phyloP scores from a whole-genome alignment of 129 eudicot species.

The Artemisia argyi region DNA sequence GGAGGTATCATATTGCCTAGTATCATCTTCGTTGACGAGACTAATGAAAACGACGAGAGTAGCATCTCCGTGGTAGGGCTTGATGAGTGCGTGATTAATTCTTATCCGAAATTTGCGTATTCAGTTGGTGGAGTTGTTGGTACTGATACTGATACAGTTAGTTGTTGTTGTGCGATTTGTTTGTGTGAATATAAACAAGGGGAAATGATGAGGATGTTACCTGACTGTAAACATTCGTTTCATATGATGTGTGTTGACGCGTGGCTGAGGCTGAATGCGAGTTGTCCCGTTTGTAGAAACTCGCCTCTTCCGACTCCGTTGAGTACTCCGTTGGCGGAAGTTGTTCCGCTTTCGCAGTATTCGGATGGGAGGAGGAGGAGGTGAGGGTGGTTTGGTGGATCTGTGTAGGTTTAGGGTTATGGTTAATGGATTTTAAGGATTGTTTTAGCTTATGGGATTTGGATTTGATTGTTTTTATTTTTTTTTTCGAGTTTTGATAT shows the following conservation, averaged over 20 bases:
- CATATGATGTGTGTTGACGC: slow-evolving; percentile 79
- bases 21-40: slow-evolving; percentile 80
- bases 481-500: no score
- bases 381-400: slow-evolving; percentile 18
- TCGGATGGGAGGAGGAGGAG: slow-evolving; percentile 60
- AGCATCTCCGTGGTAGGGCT: slow-evolving; percentile 72
- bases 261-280: slow-evolving; percentile 76
- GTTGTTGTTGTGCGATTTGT: slow-evolving; percentile 60
- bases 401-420: background rate
- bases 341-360: slow-evolving; percentile 83
- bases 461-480: background rate
- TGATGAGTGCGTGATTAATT: slow-evolving; percentile 65
- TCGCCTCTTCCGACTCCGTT: slow-evolving; percentile 97
- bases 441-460: background rate
- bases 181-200: slow-evolving; percentile 72
- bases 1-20: slow-evolving; percentile 71
- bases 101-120: slow-evolving; percentile 72
- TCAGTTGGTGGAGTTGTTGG: background rate
- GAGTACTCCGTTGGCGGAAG: slow-evolving; percentile 87
- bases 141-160: slow-evolving; percentile 26
- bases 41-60: slow-evolving; percentile 31
- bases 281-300: slow-evolving; percentile 94
- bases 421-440: slow-evolving; percentile 13
- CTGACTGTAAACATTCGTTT: slow-evolving; percentile 80
- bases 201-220: slow-evolving; percentile 93